Percentiles rank a stretch among this genome's conserved stretches.
phyloP scores from a whole-genome alignment of 2,329 filamentous ascomycete species.

The Penicillium concentricum region DNA sequence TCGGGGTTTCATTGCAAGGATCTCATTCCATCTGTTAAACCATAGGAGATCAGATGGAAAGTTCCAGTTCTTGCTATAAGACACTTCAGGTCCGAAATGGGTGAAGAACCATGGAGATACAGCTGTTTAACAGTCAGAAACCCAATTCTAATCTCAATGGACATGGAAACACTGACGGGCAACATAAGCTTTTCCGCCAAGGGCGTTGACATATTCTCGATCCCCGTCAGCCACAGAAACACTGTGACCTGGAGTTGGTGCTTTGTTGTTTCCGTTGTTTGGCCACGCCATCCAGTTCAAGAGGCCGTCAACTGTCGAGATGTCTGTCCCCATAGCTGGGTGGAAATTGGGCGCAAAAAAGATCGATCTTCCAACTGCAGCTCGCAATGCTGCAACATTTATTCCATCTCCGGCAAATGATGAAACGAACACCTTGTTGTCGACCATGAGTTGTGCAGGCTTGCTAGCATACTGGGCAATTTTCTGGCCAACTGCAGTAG shows the following conservation, averaged over 20 bases:
- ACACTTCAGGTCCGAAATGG: conserved; percentile 47
- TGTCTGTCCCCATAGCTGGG: conserved; percentile 39
- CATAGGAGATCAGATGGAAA: conserved; percentile 48
- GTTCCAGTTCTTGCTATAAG: conserved; percentile 55
- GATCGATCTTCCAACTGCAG: conserved; percentile 44
- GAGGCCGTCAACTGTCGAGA: conserved; percentile 40
- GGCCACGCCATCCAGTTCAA: conserved; percentile 50
- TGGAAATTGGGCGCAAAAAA: conserved; percentile 55
- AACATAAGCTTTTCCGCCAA: conserved; percentile 49
- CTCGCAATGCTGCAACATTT: conserved; percentile 43
- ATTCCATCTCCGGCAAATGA: conserved; percentile 54
- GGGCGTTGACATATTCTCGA: conserved; percentile 34
- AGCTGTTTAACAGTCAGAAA: conserved; percentile 22
- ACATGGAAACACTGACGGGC: conserved; percentile 36
- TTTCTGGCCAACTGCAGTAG: conserved; percentile 45
- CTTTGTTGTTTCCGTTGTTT: conserved; percentile 49
- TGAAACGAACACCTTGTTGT: conserved; percentile 53
- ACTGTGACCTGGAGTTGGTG: conserved; percentile 42
- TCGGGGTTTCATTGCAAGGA: conserved; percentile 47
- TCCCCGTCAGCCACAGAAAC: conserved; percentile 47
- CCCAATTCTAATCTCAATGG: not conserved
- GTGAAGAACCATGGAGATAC: conserved; percentile 55
- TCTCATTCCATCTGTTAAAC: conserved; percentile 44
- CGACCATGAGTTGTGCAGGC: conserved; percentile 50
- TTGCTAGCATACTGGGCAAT: conserved; percentile 48